Evolutionary conservation across 2,329 filamentous ascomycete species (phyloP), one percentile per base, ranked within the genome.

Genomic region (Stromatinia cepivora): DNA sequence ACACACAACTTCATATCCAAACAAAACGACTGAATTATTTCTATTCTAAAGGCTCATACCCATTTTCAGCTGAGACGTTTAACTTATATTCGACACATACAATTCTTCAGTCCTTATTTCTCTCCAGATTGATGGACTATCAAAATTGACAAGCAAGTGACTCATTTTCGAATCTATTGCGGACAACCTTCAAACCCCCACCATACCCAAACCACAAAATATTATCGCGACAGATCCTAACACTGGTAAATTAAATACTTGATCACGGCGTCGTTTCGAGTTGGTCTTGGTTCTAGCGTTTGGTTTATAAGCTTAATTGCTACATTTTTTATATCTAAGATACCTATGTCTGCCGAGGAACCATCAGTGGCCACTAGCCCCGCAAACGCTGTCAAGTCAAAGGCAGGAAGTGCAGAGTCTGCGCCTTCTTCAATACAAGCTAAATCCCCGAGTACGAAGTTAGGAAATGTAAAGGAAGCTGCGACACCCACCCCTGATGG

Each of bases 401-500:
- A 56, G 36, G 62, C 71, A 53, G 45, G 59, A 28, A 42, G 67
- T 48, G 31, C 31, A 36, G 52, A 62, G 1, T 42, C 61, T 42
- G 48, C 25, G 25, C 39, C 48, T 59, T 25, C 72, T 45, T 69
- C 72, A 63, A 22, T 56, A 28, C 66, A 70, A 56, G 34, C 54
- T 15, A 69, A 71, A 58, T 53, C 46, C 9, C 66, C 65, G 52
- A 46, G 46, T 11, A 46, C 46, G 28, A 74, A 75, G 59, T 34
- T 57, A 45, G 68, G 36, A 57, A 71, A 65, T 22, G 15, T 52
- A 46, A 69, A 73, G 31, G 67, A 70, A 45, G 13, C 63, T 22
- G 69, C 70, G 7, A 48, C 66, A 22, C 25, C 71, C 20, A 58
- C 61, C 48, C 79, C 80, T 22, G 73, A 79, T 28, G 66, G 39